A percentile compares a stretch with the other conserved stretches of the same genome.
These are phyloP conservation scores for Apiospora hydei DNA, from an alignment of 2,329 filamentous ascomycete genomes.

Conservation along the genomic window DNA sequence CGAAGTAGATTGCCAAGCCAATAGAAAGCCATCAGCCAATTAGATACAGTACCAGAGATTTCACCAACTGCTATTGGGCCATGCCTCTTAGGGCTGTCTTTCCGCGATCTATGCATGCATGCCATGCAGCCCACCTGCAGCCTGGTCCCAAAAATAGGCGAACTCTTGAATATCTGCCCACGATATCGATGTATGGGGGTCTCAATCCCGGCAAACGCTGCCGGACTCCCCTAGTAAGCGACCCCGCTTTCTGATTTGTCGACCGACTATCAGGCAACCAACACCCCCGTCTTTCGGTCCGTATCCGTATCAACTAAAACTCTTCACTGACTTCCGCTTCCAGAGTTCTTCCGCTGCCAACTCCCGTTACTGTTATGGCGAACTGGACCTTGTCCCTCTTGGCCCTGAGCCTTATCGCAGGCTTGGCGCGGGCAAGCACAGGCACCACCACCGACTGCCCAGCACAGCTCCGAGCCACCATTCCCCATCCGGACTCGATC, in stretches of 20 bases:
- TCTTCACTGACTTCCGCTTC: neutral
- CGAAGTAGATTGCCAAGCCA: neutral
- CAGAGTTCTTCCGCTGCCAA: neutral
- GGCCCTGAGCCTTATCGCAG: neutral
- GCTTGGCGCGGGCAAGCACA: neutral
- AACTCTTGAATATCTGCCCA: neutral
- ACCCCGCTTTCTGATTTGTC: neutral
- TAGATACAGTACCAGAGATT: neutral
- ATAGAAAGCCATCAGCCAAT: neutral
- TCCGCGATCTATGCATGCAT: neutral
- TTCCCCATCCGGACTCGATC: neutral
- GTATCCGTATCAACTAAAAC: neutral
- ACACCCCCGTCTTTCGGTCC: neutral
- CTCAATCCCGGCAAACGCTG: neutral
- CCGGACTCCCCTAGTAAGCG: neutral
- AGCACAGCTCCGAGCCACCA: too few relatives aligned
- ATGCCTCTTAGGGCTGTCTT: neutral
- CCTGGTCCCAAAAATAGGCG: neutral
- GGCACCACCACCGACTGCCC: too few relatives aligned
- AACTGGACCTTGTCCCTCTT: neutral
- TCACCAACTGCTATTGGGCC: neutral
- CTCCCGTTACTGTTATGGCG: neutral
- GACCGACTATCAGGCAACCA: conserved; percentile 6
- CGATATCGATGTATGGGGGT: neutral
- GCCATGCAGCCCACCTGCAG: neutral